Base-by-base conservation (phyloP, 75 land plant genomes). In the Cunninghamia lanceolata region DNA sequence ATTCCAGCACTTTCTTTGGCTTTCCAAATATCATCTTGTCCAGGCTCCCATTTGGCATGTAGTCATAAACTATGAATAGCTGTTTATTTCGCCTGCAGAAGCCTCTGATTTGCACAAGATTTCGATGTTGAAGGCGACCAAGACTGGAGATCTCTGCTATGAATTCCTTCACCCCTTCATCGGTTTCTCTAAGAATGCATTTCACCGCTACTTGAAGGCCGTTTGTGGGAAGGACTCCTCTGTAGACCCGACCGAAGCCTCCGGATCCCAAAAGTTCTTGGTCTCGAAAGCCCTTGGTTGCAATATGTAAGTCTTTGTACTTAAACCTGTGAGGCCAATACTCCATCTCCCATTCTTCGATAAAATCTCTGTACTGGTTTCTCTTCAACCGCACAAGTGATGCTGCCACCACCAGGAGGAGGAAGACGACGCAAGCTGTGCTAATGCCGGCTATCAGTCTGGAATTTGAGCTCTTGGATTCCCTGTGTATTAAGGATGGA, bases 121-220 rank as follows among this genome's bases (percentile, higher is more conserved):
- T 93, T 50, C 95, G 91, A 78, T 95, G 95, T 2, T 95, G 82
- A 32, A 93, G 89, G 66, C 91, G 86, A 52, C 94, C 90, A 52
- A 93, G 53, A 76, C 88, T 93, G 1, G 87, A 86, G 15, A 95
- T 86, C 87, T 95, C 95, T 0, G 94, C 89, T 17, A 95, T 77
- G 84, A 95, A 95, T 80, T 92, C 94, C 56, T 66, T 76, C 89
- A 91, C 89, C 1, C 94, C 96, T 56, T 93, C 92, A 42, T 87
- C 86, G 42, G 92, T 90, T 76, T 89, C 93, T 40, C 87, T 85
- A 5, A 88, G 73, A 47, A 91, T 84, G 47, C 86, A 77, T 87
- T 94, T 94, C 43, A 94, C 94, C 4, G 95, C 95, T 2, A 94
- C 84, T 30, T 78, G 78, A 0, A 30, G 3, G 36, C 86, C 82